These are phyloP conservation scores for Gnetum montanum DNA, from an alignment of 75 land plant genomes.

Conservation along the genomic window DNA sequence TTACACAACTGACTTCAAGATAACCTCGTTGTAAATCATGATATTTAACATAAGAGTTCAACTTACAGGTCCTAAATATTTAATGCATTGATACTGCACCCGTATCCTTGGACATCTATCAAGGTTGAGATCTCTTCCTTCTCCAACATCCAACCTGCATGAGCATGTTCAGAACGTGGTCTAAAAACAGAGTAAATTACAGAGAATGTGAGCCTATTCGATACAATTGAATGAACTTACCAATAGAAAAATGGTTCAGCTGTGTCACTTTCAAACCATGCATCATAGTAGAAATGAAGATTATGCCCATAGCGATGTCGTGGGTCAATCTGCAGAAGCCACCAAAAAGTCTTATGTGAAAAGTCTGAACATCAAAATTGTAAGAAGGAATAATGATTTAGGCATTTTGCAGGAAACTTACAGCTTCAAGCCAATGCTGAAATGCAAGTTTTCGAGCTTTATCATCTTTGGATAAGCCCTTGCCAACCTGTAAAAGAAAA, in stretches of 20 bases:
- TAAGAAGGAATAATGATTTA: too few relatives aligned
- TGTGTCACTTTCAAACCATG: slow-evolving; percentile 62
- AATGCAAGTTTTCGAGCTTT: slow-evolving; percentile 85
- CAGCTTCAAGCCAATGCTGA: slow-evolving; percentile 99
- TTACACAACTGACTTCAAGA: neutral
- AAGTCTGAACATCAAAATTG: too few relatives aligned
- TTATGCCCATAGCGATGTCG: slow-evolving; percentile 94
- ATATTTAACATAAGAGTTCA: neutral
- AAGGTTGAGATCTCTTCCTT: slow-evolving; percentile 45
- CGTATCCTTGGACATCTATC: slow-evolving; percentile 29
- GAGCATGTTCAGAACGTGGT: neutral
- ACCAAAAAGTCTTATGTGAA: too few relatives aligned
- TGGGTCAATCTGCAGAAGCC: slow-evolving; percentile 72
- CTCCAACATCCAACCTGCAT: slow-evolving; percentile 64
- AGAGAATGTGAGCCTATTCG: too few relatives aligned
- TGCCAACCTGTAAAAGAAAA: slow-evolving; percentile 54
- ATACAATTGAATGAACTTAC: too few relatives aligned
- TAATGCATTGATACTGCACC: slow-evolving; percentile 33
- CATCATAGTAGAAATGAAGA: slow-evolving; percentile 59
- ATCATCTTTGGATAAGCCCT: slow-evolving; percentile 82
- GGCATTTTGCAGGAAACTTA: slow-evolving; percentile 50
- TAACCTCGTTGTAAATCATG: neutral
- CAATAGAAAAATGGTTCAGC: slow-evolving; percentile 94
- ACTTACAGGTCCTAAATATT: slow-evolving; percentile 58
- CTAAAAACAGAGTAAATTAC: neutral